Conservation (phyloP, 768 basidiomycete genomes). For the Albatrellus ellisii region DNA sequence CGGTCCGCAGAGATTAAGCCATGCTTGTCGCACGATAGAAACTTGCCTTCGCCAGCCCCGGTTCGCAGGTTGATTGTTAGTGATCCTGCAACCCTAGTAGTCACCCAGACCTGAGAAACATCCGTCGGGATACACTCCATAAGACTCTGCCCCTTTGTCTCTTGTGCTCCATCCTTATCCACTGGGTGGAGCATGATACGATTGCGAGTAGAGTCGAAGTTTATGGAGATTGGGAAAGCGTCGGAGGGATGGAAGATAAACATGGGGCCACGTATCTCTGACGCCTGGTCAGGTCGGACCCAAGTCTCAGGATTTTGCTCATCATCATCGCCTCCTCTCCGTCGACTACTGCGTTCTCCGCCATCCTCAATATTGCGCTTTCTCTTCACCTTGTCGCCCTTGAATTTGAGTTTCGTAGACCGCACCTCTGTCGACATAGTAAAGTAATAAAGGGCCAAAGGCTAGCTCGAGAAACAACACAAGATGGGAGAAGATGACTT, state of each 20-base stretch:
- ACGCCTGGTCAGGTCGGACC: constrained; percentile 60
- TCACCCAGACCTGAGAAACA: constrained; percentile 86
- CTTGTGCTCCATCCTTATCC: constrained; percentile 45
- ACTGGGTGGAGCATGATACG: constrained; percentile 53
- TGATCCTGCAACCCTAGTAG: constrained; percentile 75
- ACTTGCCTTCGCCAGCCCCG: constrained; percentile 81
- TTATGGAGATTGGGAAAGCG: constrained; percentile 61
- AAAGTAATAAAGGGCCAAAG: constrained; percentile 24
- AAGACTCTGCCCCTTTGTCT: constrained; percentile 30
- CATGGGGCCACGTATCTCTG: constrained; percentile 78
- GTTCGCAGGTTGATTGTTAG: constrained; percentile 77
- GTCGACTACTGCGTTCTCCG: constrained; percentile 34
- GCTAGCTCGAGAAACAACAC: constrained; percentile 19
- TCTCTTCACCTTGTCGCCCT: constrained; percentile 77
- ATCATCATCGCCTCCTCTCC: constrained; percentile 39
- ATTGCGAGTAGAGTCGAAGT: constrained; percentile 66
- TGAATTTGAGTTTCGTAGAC: constrained; percentile 74
- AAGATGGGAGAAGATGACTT: background rate
- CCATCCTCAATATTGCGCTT: constrained; percentile 56
- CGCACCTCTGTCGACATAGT: constrained; percentile 32
- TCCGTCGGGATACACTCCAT: constrained; percentile 66
- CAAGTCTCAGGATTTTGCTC: constrained; percentile 62
- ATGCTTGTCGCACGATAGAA: constrained; percentile 77
- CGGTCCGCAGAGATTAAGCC: constrained; percentile 75
- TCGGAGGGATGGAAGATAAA: constrained; percentile 78